phyloP scores from a whole-genome alignment of 306 rosid species.

The Hippophae rhamnoides region DNA sequence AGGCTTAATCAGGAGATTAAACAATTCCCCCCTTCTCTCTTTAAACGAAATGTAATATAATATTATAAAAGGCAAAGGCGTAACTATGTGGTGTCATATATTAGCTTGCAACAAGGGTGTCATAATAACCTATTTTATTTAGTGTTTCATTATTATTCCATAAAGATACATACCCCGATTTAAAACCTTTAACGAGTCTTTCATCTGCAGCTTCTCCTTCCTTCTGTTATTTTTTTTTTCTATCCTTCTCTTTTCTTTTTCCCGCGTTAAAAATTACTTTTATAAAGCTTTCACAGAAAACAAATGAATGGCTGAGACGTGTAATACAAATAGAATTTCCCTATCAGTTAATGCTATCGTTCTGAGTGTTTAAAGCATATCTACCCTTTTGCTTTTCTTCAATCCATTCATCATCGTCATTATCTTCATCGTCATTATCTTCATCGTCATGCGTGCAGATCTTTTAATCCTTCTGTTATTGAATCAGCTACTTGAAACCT shows the following conservation, averaged over 20 bases:
- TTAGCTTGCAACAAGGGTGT: background rate
- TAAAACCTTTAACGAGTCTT: slow-evolving; percentile 23
- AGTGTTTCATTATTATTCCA: no score
- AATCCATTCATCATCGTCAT: slow-evolving; percentile 32
- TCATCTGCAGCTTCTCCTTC: slow-evolving; percentile 15
- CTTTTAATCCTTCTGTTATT: slow-evolving; percentile 18
- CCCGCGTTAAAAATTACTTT: slow-evolving; percentile 25
- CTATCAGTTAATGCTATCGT: slow-evolving; percentile 35
- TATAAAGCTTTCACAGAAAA: slow-evolving; percentile 15
- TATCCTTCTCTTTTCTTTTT: slow-evolving; percentile 3
- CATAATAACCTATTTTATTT: background rate
- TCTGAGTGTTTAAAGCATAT: slow-evolving; percentile 48
- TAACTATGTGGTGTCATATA: no score
- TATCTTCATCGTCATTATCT: slow-evolving; percentile 23
- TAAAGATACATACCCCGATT: background rate
- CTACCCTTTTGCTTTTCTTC: slow-evolving; percentile 33
- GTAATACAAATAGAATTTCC: slow-evolving; percentile 31
- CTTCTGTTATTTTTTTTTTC: background rate
- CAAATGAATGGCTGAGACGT: slow-evolving; percentile 3
- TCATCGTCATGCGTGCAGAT: slow-evolving; percentile 14
- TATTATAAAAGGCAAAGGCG: no score
- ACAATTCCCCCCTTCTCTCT: no score
- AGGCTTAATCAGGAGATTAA: no score
- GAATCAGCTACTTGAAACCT: slow-evolving; percentile 1
- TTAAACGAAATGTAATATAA: no score